Percentiles rank a stretch among this genome's conserved stretches.
Conservation (phyloP, 495 filamentous ascomycete species). For the Penicillium fimorum region DNA sequence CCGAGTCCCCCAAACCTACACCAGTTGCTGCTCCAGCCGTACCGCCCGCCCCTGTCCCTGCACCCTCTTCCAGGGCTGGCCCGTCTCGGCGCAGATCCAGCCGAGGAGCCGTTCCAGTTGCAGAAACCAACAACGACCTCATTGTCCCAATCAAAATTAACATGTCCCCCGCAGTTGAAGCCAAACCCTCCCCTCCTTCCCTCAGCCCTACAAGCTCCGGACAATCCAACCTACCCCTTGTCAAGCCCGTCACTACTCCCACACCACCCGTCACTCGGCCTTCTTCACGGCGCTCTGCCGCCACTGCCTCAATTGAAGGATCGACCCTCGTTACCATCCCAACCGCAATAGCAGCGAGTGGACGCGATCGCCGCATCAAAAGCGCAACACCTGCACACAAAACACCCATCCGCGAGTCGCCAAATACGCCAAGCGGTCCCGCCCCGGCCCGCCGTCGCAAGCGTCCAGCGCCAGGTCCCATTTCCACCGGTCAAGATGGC, state of each 20-base stretch:
- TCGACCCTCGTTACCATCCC: constrained; percentile 13
- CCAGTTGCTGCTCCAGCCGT: constrained; percentile 4
- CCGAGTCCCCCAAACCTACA: neutral
- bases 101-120: constrained; percentile 47
- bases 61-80: neutral
- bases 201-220: constrained; percentile 33
- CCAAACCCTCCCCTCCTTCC: constrained; percentile 24
- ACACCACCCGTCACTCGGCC: constrained; percentile 42
- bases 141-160: constrained; percentile 14
- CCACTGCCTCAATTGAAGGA: constrained; percentile 37
- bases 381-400: constrained; percentile 49
- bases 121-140: constrained; percentile 30
- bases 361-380: constrained; percentile 46
- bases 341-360: constrained; percentile 17
- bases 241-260: constrained; percentile 23
- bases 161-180: constrained; percentile 18
- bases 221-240: constrained; percentile 23
- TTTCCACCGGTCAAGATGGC: constrained; percentile 66
- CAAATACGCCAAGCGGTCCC: constrained; percentile 47
- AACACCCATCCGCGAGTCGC: constrained; percentile 52
- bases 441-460: constrained; percentile 55
- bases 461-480: constrained; percentile 73
- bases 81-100: constrained; percentile 23
- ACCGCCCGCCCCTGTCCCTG: neutral
- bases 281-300: constrained; percentile 46